A percentile compares a stretch with the other conserved stretches of the same genome.
Evolutionary conservation across 768 basidiomycete species (phyloP).

Genomic region (Postia placenta): DNA sequence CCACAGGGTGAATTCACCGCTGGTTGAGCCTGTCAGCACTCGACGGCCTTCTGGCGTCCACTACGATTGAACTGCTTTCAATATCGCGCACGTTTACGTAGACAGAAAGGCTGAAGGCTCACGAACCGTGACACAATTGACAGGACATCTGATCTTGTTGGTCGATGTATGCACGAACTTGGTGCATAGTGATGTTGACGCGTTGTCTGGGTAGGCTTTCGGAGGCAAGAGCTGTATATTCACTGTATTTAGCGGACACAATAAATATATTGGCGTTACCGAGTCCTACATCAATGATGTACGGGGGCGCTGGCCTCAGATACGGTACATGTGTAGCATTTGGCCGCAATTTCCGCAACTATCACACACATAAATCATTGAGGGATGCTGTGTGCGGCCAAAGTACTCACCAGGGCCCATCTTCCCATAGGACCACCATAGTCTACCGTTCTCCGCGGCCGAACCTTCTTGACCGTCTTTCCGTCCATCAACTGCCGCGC

Average conservation of each 20-base stretch:
- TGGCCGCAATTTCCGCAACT: constrained; percentile 77
- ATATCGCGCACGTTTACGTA: not conserved
- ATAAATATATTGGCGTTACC: not conserved
- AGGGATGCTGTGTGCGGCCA: not conserved
- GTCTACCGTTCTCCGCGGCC: constrained; percentile 91
- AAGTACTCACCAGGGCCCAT: constrained; percentile 67
- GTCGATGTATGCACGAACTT: constrained; percentile 98
- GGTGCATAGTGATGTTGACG: constrained; percentile 90
- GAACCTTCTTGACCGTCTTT: constrained; percentile 82
- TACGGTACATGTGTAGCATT: constrained; percentile 70
- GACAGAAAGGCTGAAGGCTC: not conserved
- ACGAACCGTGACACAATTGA: constrained; percentile 90
- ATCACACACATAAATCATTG: not conserved
- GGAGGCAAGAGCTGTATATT: constrained; percentile 79
- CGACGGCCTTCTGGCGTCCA: constrained; percentile 98
- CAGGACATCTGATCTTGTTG: constrained; percentile 96
- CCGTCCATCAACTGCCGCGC: constrained; percentile 71
- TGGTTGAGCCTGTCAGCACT: constrained; percentile 90
- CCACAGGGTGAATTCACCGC: constrained; percentile 98
- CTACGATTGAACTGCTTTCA: constrained; percentile 31
- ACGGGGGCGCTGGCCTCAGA: constrained; percentile 81
- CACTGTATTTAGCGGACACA: constrained; percentile 16
- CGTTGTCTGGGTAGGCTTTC: constrained; percentile 85
- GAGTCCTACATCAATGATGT: constrained; percentile 75
- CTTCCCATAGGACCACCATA: constrained; percentile 86